Percentiles rank a stretch among this genome's conserved stretches.
These are phyloP conservation scores for Solanum pinnatisectum DNA, from an alignment of 257 asterid species.

Conservation along the genomic window DNA sequence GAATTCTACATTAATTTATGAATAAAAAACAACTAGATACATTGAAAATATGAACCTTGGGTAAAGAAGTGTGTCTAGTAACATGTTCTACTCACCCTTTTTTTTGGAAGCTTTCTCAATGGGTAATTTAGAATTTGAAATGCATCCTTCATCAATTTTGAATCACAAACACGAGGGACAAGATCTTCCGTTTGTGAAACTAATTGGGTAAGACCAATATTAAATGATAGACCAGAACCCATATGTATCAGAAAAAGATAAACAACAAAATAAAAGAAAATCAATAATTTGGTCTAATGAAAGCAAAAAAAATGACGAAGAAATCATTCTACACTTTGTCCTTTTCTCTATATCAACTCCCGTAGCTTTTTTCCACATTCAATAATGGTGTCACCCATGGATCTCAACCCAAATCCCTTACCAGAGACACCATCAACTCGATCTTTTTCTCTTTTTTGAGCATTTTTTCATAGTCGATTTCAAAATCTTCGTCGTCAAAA, in stretches of 20 bases:
- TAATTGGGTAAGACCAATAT: neutral
- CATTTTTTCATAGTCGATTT: too few relatives aligned
- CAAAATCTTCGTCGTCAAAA: neutral
- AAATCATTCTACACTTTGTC: neutral
- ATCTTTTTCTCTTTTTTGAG: neutral
- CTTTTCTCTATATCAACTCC: neutral
- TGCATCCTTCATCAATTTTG: neutral
- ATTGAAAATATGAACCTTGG: neutral
- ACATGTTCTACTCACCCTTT: neutral
- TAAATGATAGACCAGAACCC: neutral
- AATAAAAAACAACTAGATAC: too few relatives aligned
- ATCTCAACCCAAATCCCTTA: neutral
- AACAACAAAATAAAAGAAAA: neutral
- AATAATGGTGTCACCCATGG: neutral
- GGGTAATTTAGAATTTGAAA: neutral
- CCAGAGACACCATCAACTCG: neutral
- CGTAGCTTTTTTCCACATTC: neutral
- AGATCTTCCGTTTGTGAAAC: neutral
- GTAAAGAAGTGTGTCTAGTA: neutral
- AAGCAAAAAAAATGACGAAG: neutral
- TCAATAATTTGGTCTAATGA: neutral
- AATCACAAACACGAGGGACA: neutral
- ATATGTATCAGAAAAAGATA: too few relatives aligned
- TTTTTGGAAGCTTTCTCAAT: neutral
- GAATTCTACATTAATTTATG: neutral